phyloP scores from a whole-genome alignment of 2,329 filamentous ascomycete species.

The Penicillium sp. region DNA sequence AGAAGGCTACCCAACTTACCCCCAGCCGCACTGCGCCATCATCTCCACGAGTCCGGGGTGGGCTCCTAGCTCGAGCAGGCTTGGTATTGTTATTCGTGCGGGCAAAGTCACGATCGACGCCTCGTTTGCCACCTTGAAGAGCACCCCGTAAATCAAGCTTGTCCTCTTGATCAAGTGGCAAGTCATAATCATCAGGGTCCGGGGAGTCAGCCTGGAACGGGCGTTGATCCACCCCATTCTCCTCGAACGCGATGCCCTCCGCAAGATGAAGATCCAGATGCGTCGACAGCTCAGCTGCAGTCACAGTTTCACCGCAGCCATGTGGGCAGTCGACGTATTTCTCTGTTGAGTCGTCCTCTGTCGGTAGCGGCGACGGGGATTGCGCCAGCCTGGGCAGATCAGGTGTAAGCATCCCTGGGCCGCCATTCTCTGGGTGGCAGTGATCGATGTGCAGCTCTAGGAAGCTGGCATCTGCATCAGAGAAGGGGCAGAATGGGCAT shows the following conservation, averaged over 20 bases:
- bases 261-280: conserved; percentile 63
- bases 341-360: conserved; percentile 17
- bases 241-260: conserved; percentile 49
- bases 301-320: conserved; percentile 62
- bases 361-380: not conserved
- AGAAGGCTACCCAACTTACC: conserved; percentile 20
- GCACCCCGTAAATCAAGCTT: conserved; percentile 1
- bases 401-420: conserved; percentile 24
- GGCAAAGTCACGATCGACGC: conserved; percentile 13
- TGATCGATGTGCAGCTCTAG: conserved; percentile 48
- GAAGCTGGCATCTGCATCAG: conserved; percentile 41
- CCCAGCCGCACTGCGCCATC: conserved; percentile 33
- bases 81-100: conserved; percentile 15
- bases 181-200: conserved; percentile 6
- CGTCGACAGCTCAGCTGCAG: conserved; percentile 54
- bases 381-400: conserved; percentile 8
- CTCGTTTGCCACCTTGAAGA: conserved; percentile 18
- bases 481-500: conserved; percentile 51
- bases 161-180: conserved; percentile 14
- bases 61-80: conserved; percentile 16
- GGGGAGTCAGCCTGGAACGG: conserved; percentile 2
- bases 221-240: conserved; percentile 24
- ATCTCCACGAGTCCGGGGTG: conserved; percentile 11
- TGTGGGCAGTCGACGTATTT: conserved; percentile 58
- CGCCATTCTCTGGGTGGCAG: conserved; percentile 45